Conservation (phyloP, 768 basidiomycete species). For the Boletus sp. region DNA sequence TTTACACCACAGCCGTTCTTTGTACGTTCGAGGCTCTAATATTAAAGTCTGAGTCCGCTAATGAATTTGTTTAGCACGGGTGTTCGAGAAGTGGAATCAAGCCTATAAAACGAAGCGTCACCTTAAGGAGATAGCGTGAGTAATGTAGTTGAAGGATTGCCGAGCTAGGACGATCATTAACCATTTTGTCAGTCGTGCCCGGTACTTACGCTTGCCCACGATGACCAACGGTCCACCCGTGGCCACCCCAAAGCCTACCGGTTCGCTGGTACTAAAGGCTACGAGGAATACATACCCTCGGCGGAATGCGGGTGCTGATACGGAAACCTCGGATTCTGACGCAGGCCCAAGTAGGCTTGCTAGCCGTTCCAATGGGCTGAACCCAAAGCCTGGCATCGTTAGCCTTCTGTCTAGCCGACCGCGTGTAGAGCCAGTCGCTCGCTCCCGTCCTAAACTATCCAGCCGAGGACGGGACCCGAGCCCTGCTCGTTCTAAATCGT, state of each 20-base stretch:
- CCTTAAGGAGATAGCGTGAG: conserved; percentile 82
- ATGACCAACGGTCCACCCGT: conserved; percentile 40
- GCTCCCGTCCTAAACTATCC: conserved; percentile 27
- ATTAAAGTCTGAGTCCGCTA: conserved; percentile 5
- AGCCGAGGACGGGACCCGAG: conserved; percentile 31
- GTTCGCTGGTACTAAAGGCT: conserved; percentile 25
- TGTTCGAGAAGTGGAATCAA: conserved; percentile 66
- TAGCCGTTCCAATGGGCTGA: conserved; percentile 26
- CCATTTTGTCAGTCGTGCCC: conserved; percentile 58
- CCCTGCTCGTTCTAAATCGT: conserved; percentile 31
- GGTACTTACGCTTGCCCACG: conserved; percentile 74
- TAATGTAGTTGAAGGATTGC: conserved; percentile 22
- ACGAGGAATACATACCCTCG: conserved; percentile 33
- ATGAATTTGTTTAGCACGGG: conserved; percentile 39
- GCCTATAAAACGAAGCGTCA: conserved; percentile 67
- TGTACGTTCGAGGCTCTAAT: conserved; percentile 42
- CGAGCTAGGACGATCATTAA: conserved; percentile 27
- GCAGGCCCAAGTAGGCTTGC: conserved; percentile 25
- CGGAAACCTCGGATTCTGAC: conserved; percentile 34
- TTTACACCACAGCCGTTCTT: conserved; percentile 51
- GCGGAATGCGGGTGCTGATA: conserved; percentile 24
- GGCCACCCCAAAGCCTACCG: conserved; percentile 29
- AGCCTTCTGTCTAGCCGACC: conserved; percentile 38
- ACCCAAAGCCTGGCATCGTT: conserved; percentile 34
- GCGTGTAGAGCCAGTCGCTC: conserved; percentile 25